Evolutionary conservation across 2,329 filamentous ascomycete species (phyloP).

Genomic region (Leptographium radiaticola): DNA sequence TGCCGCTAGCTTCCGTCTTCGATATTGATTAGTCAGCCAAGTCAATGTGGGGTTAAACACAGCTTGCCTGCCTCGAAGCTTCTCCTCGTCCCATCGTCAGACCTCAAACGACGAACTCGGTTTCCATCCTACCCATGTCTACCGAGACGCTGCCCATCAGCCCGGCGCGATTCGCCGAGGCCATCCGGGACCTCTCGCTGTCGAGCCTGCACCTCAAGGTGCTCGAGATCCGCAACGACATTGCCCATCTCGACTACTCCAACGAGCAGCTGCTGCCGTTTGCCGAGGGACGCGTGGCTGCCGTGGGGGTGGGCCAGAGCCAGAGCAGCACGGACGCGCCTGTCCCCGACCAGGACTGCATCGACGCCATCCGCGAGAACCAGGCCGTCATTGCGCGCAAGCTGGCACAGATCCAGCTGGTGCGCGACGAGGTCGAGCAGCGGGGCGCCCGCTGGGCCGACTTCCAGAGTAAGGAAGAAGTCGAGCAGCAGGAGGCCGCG

Average conservation of each 20-base stretch:
- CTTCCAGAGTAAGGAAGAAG: slow-evolving; percentile 35
- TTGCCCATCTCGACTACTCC: slow-evolving; percentile 59
- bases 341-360: slow-evolving; percentile 53
- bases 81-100: not conserved
- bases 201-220: slow-evolving; percentile 59
- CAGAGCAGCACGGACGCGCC: slow-evolving; percentile 12
- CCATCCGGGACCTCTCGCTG: slow-evolving; percentile 53
- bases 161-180: slow-evolving; percentile 49
- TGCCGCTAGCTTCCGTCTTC: too few species aligned
- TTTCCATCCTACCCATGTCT: slow-evolving; percentile 45
- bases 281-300: slow-evolving; percentile 34
- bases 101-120: not conserved
- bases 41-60: too few species aligned
- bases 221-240: slow-evolving; percentile 61
- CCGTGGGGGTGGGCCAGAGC: slow-evolving; percentile 16
- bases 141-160: slow-evolving; percentile 48
- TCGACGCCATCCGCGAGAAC: slow-evolving; percentile 63
- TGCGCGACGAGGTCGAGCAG: slow-evolving; percentile 50
- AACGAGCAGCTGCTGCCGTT: slow-evolving; percentile 62
- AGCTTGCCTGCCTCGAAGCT: not conserved
- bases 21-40: too few species aligned
- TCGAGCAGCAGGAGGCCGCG: slow-evolving; percentile 6
- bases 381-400: slow-evolving; percentile 54
- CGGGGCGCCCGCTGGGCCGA: slow-evolving; percentile 44
- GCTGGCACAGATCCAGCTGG: slow-evolving; percentile 48